phyloP scores from a whole-genome alignment of 1,284 basidiomycete species.

The Leccinum holopus region DNA sequence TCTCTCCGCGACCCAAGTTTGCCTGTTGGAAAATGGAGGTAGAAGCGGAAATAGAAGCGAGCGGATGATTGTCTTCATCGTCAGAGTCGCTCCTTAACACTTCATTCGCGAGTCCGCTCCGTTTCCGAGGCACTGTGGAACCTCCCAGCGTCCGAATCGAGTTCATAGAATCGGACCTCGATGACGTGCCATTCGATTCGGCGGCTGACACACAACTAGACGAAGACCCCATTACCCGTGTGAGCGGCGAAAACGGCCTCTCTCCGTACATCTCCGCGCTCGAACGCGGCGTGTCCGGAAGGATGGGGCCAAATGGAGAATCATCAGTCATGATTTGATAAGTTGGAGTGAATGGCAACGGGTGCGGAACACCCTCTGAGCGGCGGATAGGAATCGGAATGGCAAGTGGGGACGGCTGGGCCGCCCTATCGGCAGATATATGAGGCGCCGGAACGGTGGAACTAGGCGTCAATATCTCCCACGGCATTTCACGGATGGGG shows the following conservation, averaged over 20 bases:
- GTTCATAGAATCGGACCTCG: constrained; percentile 17
- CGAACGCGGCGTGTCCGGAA: constrained; percentile 32
- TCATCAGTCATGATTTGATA: constrained; percentile 23
- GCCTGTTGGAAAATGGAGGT: background rate
- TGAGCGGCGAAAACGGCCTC: constrained; percentile 30
- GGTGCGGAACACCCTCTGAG: constrained; percentile 4
- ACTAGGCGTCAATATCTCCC: background rate
- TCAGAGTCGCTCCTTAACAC: constrained; percentile 4
- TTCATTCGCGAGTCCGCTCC: constrained; percentile 25
- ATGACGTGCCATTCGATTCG: constrained; percentile 10
- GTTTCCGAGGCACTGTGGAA: constrained; percentile 15
- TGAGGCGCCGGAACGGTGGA: background rate
- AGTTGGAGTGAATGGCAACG: constrained; percentile 24
- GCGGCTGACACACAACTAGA: constrained; percentile 8
- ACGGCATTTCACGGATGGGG: constrained; percentile 4
- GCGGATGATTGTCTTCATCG: constrained; percentile 5
- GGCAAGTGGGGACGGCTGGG: constrained; percentile 12
- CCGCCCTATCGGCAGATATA: background rate
- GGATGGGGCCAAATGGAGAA: constrained; percentile 32
- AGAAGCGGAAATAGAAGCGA: constrained; percentile 3
- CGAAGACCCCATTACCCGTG: constrained; percentile 22
- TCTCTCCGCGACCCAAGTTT: background rate
- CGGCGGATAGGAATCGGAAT: constrained; percentile 6
- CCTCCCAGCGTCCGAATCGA: constrained; percentile 17
- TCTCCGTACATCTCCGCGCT: constrained; percentile 32